Evolutionary conservation across 2,329 filamentous ascomycete species (phyloP).

Genomic region (Xylaria sp.): DNA sequence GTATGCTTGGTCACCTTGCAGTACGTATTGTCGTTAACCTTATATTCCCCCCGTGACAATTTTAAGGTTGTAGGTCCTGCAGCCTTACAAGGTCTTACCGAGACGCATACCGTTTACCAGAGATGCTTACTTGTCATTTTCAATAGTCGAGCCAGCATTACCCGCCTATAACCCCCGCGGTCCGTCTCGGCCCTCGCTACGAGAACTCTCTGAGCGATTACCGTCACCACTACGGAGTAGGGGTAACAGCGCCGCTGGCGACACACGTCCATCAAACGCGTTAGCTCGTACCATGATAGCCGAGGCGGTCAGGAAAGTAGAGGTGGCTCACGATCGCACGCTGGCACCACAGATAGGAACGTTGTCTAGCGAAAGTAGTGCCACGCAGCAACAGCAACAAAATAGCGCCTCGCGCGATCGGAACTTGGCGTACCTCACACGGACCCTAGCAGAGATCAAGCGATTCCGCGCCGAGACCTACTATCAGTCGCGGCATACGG

Average conservation of each 20-base stretch:
- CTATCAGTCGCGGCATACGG: conserved; percentile 68
- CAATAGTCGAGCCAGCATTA: conserved; percentile 66
- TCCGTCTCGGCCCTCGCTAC: conserved; percentile 58
- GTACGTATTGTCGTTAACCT: conserved; percentile 23
- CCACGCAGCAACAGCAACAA: conserved; percentile 41
- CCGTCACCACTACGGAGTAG: conserved; percentile 59
- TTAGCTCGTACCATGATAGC: conserved; percentile 41
- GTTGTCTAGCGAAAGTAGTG: conserved; percentile 46
- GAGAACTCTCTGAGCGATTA: conserved; percentile 58
- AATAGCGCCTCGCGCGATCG: conserved; percentile 54
- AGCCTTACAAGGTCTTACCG: neutral
- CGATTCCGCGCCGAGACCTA: conserved; percentile 80
- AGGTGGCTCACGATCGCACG: conserved; percentile 52
- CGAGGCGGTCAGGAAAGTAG: conserved; percentile 47
- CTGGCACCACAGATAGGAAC: conserved; percentile 61
- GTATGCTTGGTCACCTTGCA: conserved; percentile 80
- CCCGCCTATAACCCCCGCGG: conserved; percentile 63
- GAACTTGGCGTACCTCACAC: conserved; percentile 73
- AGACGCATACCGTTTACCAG: neutral
- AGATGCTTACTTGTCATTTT: conserved; percentile 11
- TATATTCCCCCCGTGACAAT: neutral
- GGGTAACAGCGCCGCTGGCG: conserved; percentile 54
- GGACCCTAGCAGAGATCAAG: conserved; percentile 77
- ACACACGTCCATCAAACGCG: conserved; percentile 39
- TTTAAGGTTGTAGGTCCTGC: neutral